Percentiles rank a stretch among this genome's conserved stretches.
These are phyloP conservation scores for Schizonepeta tenuifolia DNA, from an alignment of 257 asterid species.

Conservation along the genomic window DNA sequence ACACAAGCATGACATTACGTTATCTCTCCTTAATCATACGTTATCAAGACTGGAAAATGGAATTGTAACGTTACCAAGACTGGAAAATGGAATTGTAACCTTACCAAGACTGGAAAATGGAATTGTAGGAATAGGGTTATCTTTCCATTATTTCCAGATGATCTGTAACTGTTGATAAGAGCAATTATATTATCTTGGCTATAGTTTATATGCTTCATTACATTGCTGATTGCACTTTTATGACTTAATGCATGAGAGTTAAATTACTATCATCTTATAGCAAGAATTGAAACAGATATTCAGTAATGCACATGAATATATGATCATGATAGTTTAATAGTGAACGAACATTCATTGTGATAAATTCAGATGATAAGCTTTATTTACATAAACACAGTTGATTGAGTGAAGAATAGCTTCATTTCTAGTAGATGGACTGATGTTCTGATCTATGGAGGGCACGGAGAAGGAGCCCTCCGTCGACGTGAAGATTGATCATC, in stretches of 20 bases:
- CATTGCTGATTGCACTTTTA: background rate
- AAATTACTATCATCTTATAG: background rate
- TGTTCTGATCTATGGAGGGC: constrained; percentile 29
- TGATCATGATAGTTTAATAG: background rate
- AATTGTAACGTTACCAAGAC: background rate
- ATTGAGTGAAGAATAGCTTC: background rate
- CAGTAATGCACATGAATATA: too few relatives aligned
- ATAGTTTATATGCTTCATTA: background rate
- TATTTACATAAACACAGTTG: background rate
- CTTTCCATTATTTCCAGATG: background rate
- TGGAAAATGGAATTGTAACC: background rate
- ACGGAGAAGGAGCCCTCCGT: constrained; percentile 47
- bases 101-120: constrained; percentile 9
- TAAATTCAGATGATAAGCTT: background rate
- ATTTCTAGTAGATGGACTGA: background rate
- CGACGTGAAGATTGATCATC: constrained; percentile 59
- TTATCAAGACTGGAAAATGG: background rate
- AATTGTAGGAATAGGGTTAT: background rate
- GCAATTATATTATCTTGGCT: background rate
- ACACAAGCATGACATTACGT: background rate
- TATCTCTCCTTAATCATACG: background rate
- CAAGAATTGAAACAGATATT: too few relatives aligned
- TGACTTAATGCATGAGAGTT: background rate
- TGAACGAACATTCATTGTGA: background rate
- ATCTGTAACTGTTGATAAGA: constrained; percentile 13